phyloP scores from a whole-genome alignment of 345 rosid species.

The Bruguiera parviflora region DNA sequence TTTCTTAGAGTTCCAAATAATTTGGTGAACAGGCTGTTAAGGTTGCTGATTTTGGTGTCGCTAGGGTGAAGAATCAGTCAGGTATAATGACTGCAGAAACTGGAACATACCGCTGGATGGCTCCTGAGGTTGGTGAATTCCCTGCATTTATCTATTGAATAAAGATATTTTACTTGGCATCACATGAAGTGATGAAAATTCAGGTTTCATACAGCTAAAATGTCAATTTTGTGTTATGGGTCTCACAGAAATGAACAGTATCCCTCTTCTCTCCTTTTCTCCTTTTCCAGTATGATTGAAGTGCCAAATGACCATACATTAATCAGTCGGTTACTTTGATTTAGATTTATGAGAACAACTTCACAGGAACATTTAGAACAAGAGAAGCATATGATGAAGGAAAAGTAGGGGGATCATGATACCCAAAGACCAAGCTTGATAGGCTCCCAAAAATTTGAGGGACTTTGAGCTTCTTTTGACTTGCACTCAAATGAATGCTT shows the following conservation, averaged over 20 bases:
- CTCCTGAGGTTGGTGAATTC: slow-evolving; percentile 58
- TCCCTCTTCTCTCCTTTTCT: neutral
- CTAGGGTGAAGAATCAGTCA: slow-evolving; percentile 54
- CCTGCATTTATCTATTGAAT: neutral
- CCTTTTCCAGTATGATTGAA: no score
- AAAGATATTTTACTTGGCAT: no score
- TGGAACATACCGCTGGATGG: slow-evolving; percentile 83
- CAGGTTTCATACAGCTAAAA: no score
- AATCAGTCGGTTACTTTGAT: no score
- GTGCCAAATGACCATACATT: no score
- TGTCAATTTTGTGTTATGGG: no score
- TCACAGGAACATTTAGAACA: no score
- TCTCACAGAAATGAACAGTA: neutral
- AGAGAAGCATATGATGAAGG: no score
- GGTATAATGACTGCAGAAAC: slow-evolving; percentile 81
- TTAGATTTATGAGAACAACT: no score
- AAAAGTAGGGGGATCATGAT: no score
- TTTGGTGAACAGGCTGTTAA: slow-evolving; percentile 47
- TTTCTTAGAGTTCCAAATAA: slow-evolving; percentile 14
- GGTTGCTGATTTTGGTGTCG: slow-evolving; percentile 75
- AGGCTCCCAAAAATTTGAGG: neutral
- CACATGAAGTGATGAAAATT: no score
- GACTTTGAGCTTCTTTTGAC: neutral
- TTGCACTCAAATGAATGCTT: neutral
- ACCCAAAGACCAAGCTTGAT: neutral